phyloP scores from a whole-genome alignment of 257 asterid species.

The Salvia splendens region DNA sequence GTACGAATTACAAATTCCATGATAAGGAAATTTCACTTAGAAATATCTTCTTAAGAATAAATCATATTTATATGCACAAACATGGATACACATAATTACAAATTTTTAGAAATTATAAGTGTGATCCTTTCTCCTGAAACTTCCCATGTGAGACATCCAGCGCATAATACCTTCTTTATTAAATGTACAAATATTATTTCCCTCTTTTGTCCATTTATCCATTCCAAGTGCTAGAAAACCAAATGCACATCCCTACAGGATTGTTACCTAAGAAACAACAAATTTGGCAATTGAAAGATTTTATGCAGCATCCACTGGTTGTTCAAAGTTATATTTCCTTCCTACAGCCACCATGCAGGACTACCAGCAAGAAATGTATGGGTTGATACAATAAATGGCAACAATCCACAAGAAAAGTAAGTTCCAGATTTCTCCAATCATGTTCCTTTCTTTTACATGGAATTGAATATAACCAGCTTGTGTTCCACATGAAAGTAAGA shows the following conservation, averaged over 20 bases:
- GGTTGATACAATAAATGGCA: not conserved
- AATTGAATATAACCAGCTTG: not conserved
- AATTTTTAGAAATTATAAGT: not conserved
- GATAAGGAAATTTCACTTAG: constrained; percentile 11
- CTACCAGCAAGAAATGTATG: not conserved
- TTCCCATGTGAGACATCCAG: not conserved
- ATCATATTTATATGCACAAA: not conserved
- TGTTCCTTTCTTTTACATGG: too few relatives aligned
- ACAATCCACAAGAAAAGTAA: not conserved
- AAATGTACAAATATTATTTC: not conserved
- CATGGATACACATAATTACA: not conserved
- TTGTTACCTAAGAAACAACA: not conserved
- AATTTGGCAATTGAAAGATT: not conserved
- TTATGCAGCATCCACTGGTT: not conserved
- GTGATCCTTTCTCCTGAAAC: not conserved
- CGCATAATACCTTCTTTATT: not conserved
- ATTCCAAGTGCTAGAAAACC: not conserved
- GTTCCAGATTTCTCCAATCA: not conserved
- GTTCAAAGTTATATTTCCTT: not conserved
- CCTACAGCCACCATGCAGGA: not conserved
- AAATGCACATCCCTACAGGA: not conserved
- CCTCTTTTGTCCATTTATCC: not conserved
- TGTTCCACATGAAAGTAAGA: not conserved
- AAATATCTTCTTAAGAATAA: not conserved
- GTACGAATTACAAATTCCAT: constrained; percentile 17